Evolutionary conservation across 1,284 basidiomycete genomes (phyloP).

Genomic region (Trametes hirsuta): DNA sequence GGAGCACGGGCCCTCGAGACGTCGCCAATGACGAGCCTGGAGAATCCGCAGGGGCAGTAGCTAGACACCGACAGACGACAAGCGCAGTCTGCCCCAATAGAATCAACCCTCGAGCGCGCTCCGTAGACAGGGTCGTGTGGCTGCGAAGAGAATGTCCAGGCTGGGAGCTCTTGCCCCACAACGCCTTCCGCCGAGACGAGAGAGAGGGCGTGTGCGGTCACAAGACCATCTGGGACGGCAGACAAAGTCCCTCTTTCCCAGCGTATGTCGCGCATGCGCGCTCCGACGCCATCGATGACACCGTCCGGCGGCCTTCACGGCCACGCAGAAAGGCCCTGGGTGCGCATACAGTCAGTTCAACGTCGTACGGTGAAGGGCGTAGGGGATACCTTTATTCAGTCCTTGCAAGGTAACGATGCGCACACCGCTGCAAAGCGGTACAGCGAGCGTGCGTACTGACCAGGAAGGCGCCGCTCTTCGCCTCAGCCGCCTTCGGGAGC

Average conservation of each 20-base stretch:
- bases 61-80: no score
- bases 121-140: not conserved
- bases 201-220: slow-evolving; percentile 8
- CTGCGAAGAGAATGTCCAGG: not conserved
- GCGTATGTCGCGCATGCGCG: slow-evolving; percentile 3
- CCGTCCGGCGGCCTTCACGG: not conserved
- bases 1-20: no score
- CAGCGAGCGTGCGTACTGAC: not conserved
- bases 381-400: no score
- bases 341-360: not conserved
- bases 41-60: no score
- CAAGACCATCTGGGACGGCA: slow-evolving; percentile 3
- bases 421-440: not conserved
- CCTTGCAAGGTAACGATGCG: not conserved
- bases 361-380: no score
- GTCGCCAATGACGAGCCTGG: no score
- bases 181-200: not conserved
- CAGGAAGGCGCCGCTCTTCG: not conserved
- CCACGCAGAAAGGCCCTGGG: not conserved
- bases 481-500: not conserved
- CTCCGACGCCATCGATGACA: slow-evolving; percentile 11
- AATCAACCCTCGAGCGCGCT: not conserved
- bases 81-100: no score
- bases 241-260: slow-evolving; percentile 6
- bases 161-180: not conserved